Conservation (phyloP, 176 grass and related monocot species). For the Chloris gayana region DNA sequence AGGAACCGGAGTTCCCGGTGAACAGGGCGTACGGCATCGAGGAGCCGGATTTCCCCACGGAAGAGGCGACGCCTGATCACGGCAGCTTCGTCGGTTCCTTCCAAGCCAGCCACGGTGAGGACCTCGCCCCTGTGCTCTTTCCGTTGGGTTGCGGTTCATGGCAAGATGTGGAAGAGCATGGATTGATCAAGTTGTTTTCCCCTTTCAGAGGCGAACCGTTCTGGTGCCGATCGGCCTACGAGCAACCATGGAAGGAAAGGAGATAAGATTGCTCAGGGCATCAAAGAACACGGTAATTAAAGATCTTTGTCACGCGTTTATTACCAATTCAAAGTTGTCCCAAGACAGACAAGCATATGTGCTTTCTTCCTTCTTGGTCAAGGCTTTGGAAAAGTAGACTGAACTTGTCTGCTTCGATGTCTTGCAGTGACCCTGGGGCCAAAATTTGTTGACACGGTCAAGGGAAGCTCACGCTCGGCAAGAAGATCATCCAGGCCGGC, state of each 20-base stretch:
- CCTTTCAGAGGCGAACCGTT: slow-evolving; percentile 32
- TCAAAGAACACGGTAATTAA: slow-evolving; percentile 79
- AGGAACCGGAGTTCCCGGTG: slow-evolving; percentile 64
- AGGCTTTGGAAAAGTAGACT: slow-evolving; percentile 19
- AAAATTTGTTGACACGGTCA: slow-evolving; percentile 67
- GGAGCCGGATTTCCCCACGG: slow-evolving; percentile 50
- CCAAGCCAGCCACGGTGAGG: slow-evolving; percentile 45
- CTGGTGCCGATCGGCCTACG: slow-evolving; percentile 35
- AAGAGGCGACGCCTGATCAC: slow-evolving; percentile 40
- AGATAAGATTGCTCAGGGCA: slow-evolving; percentile 58
- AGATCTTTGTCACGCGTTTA: background rate
- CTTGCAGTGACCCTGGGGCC: slow-evolving; percentile 59
- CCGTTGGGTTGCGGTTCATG: background rate
- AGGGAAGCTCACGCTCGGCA: slow-evolving; percentile 66
- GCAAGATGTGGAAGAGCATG: too few relatives aligned
- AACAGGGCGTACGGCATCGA: slow-evolving; percentile 64
- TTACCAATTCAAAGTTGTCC: background rate
- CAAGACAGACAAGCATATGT: background rate
- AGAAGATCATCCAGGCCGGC: slow-evolving; percentile 70
- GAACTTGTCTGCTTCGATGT: slow-evolving; percentile 16
- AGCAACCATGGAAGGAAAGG: slow-evolving; percentile 63
- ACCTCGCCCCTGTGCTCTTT: slow-evolving; percentile 6
- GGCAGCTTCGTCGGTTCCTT: slow-evolving; percentile 30
- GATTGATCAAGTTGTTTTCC: slow-evolving; percentile 8
- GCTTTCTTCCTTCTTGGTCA: slow-evolving; percentile 38